Evolutionary conservation across 306 rosid genomes (phyloP), one percentile per base, ranked within the genome.

Genomic region (Arachis hypogaea): DNA sequence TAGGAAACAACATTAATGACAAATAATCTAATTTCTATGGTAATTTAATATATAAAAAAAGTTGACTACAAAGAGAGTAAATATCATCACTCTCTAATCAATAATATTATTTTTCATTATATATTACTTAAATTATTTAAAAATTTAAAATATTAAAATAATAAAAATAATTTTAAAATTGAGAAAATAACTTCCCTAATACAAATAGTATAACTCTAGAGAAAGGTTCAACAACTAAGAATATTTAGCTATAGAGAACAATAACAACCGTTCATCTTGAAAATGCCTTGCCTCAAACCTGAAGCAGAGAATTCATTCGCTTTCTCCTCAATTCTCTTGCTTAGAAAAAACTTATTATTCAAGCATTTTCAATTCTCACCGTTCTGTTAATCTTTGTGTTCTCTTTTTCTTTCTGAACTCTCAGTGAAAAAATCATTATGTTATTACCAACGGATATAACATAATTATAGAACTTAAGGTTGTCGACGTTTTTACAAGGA

Each of bases 251-350:
- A 66, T 64, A 11, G 18, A 46, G 69, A 83, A 55, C 18, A 75
- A 75, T 73, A 76, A 55, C 65, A 65, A 73, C 79, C 83, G 80
- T 76, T 80, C 80, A 73, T 81, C 67, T 59, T 11, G 22, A 11
- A 46, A 73, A 67, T 81, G 67, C 77, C 51, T 81, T 84, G 50
- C 81, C 85, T 79, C 79, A 71, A 70, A 46, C 56, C 47, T 63
- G 54, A 84, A 84, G 85, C 71, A 74, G 55, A 67, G 83, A 84
- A 84, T 84, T 75, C 77, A 84, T 84, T 81, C 83, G 1, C 44
- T 78, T 78, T 22, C 28, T 22, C 28, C 28, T 22, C 28, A 22
- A 84, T 84, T 81, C 83, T 0, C 44, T 78, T 78, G 18, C 28
- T 57, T 11, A 43, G 44, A 63, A 77, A 57, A 78, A 29, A 43